Evolutionary conservation across 495 filamentous ascomycete species (phyloP), one percentile per base, ranked within the genome.

Genomic region (Xylaria castorea): DNA sequence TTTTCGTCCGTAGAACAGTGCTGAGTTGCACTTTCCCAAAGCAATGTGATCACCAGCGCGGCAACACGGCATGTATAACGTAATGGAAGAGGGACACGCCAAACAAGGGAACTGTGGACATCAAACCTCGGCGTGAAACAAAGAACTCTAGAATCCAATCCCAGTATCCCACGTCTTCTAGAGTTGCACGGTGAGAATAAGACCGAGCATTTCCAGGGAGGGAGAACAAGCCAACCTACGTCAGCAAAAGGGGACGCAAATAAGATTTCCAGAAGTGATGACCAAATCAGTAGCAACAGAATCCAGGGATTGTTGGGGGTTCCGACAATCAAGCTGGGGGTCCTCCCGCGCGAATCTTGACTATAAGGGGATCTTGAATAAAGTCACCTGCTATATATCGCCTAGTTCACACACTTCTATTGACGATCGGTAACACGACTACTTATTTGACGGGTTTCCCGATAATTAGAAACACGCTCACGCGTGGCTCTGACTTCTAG

Each of bases 341-440:
- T 51, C 46, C 30, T 57, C 34, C 36, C 66, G 34, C n/a, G 66
- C 50, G 50, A n/a, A 42, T 42, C 50, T 25, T 20, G 16, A 34
- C 48, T 46, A n/a, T 18, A n/a, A 48, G 18, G 32, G 42, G 6
- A 50, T 27, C 44, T 53, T 32, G 36, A 38, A 67, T 46, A 20
- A 20, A 53, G 27, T 42, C 50, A 68, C 48, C 66, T 68, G 66
- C 66, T 68, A 12, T 12, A 55, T 66, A 27, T 53, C 30, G 64
- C 44, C 64, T 66, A 57, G 66, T 36, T 20, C 8, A 11, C 32
- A 51, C 34, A 22, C 48, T 11, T 18, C 18, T 25, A 36, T 67
- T 50, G 1, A 32, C 22, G 7, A 66, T 34, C 20, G 22, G 30
- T 34, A 60, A 36, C 30, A 36, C n/a, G 30, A 36, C 20, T 32